phyloP scores from a whole-genome alignment of 2,329 filamentous ascomycete genomes.

The Penicillium sp. region DNA sequence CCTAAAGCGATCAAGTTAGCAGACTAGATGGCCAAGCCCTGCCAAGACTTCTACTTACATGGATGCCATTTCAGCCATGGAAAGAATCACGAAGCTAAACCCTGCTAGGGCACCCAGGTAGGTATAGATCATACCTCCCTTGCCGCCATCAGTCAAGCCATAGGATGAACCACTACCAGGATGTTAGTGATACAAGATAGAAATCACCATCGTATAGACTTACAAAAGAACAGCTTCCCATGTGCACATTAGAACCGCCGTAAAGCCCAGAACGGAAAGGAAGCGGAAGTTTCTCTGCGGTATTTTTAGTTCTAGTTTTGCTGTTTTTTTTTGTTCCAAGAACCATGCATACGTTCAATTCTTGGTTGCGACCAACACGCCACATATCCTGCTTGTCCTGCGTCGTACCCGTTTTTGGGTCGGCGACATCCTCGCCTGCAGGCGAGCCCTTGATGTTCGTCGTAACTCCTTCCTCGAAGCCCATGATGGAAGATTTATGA shows the following conservation, averaged over 20 bases:
- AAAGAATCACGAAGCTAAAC: constrained; percentile 41
- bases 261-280: constrained; percentile 36
- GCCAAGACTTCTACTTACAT: constrained; percentile 34
- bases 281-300: constrained; percentile 36
- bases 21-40: neutral
- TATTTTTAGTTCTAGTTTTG: neutral
- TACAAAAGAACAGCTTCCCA: constrained; percentile 30
- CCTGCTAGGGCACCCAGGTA: constrained; percentile 53
- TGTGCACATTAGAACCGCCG: constrained; percentile 34
- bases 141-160: constrained; percentile 49
- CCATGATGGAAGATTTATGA: neutral
- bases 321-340: neutral
- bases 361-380: constrained; percentile 34
- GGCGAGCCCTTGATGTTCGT: constrained; percentile 18
- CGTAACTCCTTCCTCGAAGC: constrained; percentile 11
- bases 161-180: neutral
- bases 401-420: constrained; percentile 21
- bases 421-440: constrained; percentile 8
- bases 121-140: constrained; percentile 56
- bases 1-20: constrained; percentile 15
- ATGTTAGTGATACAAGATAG: too few species aligned
- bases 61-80: constrained; percentile 54
- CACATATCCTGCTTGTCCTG: constrained; percentile 36
- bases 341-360: constrained; percentile 27
- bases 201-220: neutral